A percentile compares a stretch with the other conserved stretches of the same genome.
Evolutionary conservation across 176 grass and related monocot species (phyloP).

Genomic region (Musa beccarii): DNA sequence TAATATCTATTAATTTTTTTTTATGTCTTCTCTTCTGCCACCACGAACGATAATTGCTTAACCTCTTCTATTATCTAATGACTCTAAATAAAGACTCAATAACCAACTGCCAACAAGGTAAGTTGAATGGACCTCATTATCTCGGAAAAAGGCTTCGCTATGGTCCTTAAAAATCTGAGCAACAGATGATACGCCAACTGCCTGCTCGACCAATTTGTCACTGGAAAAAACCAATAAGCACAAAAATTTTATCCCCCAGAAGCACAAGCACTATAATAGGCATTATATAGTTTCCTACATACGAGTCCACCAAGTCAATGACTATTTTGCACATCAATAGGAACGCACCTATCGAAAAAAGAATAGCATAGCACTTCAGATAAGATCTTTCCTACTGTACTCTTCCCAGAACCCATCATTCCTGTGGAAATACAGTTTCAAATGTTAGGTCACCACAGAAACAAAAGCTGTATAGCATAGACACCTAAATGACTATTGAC

Average conservation of each 20-base stretch:
- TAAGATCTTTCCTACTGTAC: slow-evolving; percentile 89
- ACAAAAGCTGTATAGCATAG: not conserved
- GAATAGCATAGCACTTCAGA: slow-evolving; percentile 90
- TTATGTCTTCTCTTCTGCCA: no score
- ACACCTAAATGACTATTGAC: not conserved
- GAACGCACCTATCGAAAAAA: slow-evolving; percentile 86
- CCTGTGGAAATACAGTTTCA: slow-evolving; percentile 31
- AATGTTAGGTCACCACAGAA: slow-evolving; percentile 1
- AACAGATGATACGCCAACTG: slow-evolving; percentile 29
- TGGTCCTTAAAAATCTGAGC: slow-evolving; percentile 27
- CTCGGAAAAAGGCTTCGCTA: slow-evolving; percentile 26
- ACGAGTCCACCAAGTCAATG: not conserved
- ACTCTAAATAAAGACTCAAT: not conserved
- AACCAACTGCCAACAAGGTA: not conserved
- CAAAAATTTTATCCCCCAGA: not conserved
- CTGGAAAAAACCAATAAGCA: slow-evolving; percentile 5
- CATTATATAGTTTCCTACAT: not conserved
- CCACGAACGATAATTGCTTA: no score
- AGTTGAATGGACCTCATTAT: slow-evolving; percentile 10
- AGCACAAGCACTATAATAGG: not conserved
- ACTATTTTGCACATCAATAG: not conserved
- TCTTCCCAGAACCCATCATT: slow-evolving; percentile 99
- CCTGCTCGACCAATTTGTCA: slow-evolving; percentile 24
- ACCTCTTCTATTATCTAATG: not conserved
- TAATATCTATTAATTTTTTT: no score